A percentile compares a stretch with the other conserved stretches of the same genome.
phyloP scores from a whole-genome alignment of 2,329 filamentous ascomycete species.

The Dactylellina leptospora region DNA sequence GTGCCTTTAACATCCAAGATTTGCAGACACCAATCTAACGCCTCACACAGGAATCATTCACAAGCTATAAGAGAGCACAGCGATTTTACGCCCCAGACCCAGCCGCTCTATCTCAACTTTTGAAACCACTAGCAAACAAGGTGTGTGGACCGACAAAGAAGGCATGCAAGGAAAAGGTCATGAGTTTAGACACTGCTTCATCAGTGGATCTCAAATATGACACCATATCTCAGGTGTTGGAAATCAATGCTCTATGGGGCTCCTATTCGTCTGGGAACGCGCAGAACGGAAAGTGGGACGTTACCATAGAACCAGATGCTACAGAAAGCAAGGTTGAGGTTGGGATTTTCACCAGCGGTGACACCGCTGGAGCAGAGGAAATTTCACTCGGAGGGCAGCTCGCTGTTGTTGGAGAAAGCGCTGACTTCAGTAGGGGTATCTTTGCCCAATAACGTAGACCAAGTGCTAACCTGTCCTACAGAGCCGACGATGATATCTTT shows the following conservation, averaged over 20 bases:
- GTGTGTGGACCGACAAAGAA: conserved; percentile 28
- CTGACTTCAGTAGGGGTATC: conserved; percentile 50
- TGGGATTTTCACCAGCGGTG: conserved; percentile 53
- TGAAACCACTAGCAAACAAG: conserved; percentile 23
- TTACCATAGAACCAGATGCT: conserved; percentile 17
- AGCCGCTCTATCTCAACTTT: background rate
- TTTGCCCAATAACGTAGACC: too few relatives aligned
- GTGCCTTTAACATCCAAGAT: background rate
- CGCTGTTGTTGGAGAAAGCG: conserved; percentile 51
- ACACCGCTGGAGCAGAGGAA: conserved; percentile 47
- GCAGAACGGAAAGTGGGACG: conserved; percentile 35
- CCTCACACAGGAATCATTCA: conserved; percentile 14
- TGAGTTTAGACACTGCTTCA: conserved; percentile 49
- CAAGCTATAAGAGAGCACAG: conserved; percentile 12
- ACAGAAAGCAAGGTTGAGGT: conserved; percentile 48
- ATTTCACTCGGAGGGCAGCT: conserved; percentile 54
- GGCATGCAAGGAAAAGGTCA: conserved; percentile 34
- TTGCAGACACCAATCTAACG: background rate
- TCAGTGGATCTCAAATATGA: conserved; percentile 56
- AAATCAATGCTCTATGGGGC: conserved; percentile 50
- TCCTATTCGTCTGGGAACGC: conserved; percentile 39
- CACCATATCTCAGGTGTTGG: conserved; percentile 53
- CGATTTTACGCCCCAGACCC: conserved; percentile 30
- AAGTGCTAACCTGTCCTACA: conserved; percentile 29
- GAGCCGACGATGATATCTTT: conserved; percentile 55